Evolutionary conservation across 1,284 basidiomycete species (phyloP).

Genomic region (Boletus chippewaensis): DNA sequence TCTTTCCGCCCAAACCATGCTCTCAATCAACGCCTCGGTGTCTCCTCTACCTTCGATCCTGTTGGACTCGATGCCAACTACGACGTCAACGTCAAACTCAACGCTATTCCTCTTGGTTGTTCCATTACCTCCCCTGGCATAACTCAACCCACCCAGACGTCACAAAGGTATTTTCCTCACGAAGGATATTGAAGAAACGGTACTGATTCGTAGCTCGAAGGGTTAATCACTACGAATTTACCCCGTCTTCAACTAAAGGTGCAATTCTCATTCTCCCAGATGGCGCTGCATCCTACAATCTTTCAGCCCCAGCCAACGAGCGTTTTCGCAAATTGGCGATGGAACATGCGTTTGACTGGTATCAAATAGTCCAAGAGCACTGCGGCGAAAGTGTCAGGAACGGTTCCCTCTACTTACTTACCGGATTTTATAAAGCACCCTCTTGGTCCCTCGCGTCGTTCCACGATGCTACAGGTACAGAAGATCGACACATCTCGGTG

Average conservation of each 20-base stretch:
- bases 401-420: neutral
- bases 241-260: neutral
- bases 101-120: neutral
- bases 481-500: neutral
- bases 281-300: neutral
- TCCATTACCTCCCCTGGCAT: neutral
- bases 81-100: neutral
- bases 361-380: neutral
- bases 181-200: neutral
- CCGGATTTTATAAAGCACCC: neutral
- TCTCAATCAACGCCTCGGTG: neutral
- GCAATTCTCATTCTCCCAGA: constrained; percentile 12
- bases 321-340: neutral
- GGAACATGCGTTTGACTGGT: neutral
- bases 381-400: neutral
- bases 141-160: neutral
- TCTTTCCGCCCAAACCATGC: neutral
- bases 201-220: neutral
- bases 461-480: neutral
- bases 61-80: neutral
- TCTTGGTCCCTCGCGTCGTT: neutral
- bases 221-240: neutral
- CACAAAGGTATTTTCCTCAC: neutral
- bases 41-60: neutral
- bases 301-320: neutral